A percentile compares a stretch with the other conserved stretches of the same genome.
phyloP scores from a whole-genome alignment of 192 early-diverging fungal genomes.

The Rhizoclosmatium globosum region DNA sequence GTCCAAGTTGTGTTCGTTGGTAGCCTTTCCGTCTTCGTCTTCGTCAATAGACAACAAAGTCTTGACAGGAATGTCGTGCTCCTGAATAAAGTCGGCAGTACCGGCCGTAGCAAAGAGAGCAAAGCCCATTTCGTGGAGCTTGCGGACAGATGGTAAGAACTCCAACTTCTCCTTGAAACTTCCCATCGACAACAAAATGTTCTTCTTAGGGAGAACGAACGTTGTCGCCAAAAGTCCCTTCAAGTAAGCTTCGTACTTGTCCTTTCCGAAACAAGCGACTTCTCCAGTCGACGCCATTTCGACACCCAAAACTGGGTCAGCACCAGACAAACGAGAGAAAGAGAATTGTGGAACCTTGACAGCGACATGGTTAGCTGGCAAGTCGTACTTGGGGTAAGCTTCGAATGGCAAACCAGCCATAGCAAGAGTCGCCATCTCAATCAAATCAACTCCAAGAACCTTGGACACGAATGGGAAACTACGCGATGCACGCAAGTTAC shows the following conservation, averaged over 20 bases:
- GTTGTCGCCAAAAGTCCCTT: slow-evolving; percentile 95
- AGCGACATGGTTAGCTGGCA: slow-evolving; percentile 84
- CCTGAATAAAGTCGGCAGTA: slow-evolving; percentile 95
- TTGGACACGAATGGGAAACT: slow-evolving; percentile 99
- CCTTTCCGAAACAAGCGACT: slow-evolving; percentile 96
- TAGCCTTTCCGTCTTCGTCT: slow-evolving; percentile 53
- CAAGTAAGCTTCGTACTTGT: slow-evolving; percentile 98
- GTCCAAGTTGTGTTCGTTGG: slow-evolving; percentile 87
- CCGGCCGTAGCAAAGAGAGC: slow-evolving; percentile 95
- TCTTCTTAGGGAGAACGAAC: slow-evolving; percentile 93
- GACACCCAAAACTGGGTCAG: slow-evolving; percentile 97
- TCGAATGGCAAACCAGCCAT: slow-evolving; percentile 86
- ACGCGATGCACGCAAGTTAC: slow-evolving; percentile 95
- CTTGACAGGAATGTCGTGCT: slow-evolving; percentile 92
- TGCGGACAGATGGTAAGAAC: slow-evolving; percentile 88
- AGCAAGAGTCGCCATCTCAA: slow-evolving; percentile 96
- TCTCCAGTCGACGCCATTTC: slow-evolving; percentile 99
- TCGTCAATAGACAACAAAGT: slow-evolving; percentile 86
- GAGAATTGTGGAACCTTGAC: slow-evolving; percentile 97
- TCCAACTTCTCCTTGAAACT: slow-evolving; percentile 99
- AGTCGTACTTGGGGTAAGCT: slow-evolving; percentile 78
- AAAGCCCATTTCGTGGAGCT: slow-evolving; percentile 86
- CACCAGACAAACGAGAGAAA: slow-evolving; percentile 93
- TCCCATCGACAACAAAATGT: slow-evolving; percentile 95
- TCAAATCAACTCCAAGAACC: slow-evolving; percentile 92